Conservation (phyloP, 768 basidiomycete species). For the Inosperma sp. region DNA sequence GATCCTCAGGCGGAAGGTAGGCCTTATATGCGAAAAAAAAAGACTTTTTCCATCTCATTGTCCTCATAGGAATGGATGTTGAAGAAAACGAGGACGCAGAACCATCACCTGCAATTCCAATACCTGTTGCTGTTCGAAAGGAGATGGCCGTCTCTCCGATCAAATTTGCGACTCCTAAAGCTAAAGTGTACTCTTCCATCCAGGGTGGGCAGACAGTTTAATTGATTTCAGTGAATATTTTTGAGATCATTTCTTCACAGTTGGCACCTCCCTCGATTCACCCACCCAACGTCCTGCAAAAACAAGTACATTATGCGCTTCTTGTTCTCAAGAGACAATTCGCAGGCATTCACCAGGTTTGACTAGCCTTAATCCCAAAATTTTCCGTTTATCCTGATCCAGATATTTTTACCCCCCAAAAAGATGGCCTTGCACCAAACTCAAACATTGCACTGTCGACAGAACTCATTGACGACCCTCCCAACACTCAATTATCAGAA, state of each 20-base stretch:
- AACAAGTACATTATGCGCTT: background rate
- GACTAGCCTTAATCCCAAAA: background rate
- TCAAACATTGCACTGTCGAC: no score
- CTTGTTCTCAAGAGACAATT: background rate
- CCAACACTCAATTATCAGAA: no score
- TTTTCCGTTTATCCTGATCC: no score
- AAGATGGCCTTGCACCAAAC: no score
- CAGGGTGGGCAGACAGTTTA: background rate
- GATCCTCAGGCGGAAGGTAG: slow-evolving; percentile 15
- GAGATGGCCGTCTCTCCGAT: slow-evolving; percentile 16
- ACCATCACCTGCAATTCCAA: no score
- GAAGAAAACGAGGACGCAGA: background rate
- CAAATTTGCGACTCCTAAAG: background rate
- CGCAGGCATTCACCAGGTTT: background rate
- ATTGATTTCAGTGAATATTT: background rate
- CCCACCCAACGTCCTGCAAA: background rate
- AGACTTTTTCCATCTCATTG: no score
- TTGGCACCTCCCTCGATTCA: background rate
- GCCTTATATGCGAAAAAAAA: background rate
- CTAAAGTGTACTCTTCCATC: background rate
- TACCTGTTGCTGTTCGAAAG: slow-evolving; percentile 2
- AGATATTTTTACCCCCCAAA: no score
- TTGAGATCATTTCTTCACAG: background rate
- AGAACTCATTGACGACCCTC: no score
- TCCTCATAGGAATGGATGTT: no score